Base-by-base conservation (phyloP, 345 rosid species). In the Corchorus olitorius region DNA sequence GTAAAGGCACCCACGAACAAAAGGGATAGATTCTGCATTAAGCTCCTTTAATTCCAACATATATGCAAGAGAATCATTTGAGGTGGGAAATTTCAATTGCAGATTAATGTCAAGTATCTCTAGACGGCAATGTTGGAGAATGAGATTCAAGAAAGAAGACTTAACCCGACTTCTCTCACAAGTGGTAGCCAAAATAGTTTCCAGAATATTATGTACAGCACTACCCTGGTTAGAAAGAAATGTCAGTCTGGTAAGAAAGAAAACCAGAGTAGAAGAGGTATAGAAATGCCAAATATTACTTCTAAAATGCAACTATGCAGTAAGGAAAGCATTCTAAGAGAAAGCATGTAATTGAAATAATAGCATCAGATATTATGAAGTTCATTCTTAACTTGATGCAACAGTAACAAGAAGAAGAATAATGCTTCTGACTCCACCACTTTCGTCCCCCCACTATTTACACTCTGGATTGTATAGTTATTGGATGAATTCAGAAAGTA, bases 121-220 rank as follows among this genome's bases (percentile, higher is more conserved):
- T 55, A 90, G 64, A 81, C 69, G 81, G 80, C 87, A 87, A 69
- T 92, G 96, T 73, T 84, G 83, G 84, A 88, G 85, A 77, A 92
- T 49, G 75, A 88, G 89, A 87, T 91, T 89, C 75, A 83, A 76
- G 83, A 88, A 78, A 19, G 93, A 86, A 70, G 79, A 85, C 76
- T 81, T 83, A 27, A 87, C 77, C 79, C 81, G 74, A 71, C 74
- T 85, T 75, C 82, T 87, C 75, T 83, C 77, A 45, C 87, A 72
- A 68, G 72, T 77, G 16, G 69, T 78, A 49, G 50, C 77, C 75
- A 86, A 76, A 72, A 93, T 76, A 76, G 83, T 85, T 77, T 83
- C 87, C 81, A 95, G 84, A 70, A 88, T 78, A 37, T 81, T 90
- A 78, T 93, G 99, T 75, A 93, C 82, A 80, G 86, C 75, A 71